Percentiles rank a stretch among this genome's conserved stretches.
Conservation (phyloP, 176 grass and related monocot species). For the Thinopyrum elongatum region DNA sequence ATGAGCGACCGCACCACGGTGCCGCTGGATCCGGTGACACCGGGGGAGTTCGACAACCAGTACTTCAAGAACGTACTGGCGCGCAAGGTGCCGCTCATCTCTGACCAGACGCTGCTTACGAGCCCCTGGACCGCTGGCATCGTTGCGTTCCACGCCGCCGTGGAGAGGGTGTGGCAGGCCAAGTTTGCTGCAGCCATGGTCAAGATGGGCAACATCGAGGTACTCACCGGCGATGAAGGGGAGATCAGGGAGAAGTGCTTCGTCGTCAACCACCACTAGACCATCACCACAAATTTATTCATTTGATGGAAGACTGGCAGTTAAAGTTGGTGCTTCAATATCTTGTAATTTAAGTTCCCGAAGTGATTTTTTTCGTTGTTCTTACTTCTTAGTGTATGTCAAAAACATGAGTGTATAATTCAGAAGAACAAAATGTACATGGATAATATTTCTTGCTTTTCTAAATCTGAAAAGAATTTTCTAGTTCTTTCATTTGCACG, state of each 20-base stretch:
- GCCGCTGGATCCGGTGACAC: conserved; percentile 15
- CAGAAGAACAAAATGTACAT: not conserved
- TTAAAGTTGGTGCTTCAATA: not conserved
- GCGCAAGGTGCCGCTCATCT: conserved; percentile 29
- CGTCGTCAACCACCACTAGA: conserved; percentile 20
- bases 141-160: not conserved
- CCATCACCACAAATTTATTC: not conserved
- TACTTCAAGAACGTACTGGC: conserved; percentile 59
- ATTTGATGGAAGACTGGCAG: not conserved
- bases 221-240: conserved; percentile 28
- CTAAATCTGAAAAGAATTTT: no score
- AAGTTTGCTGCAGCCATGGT: conserved; percentile 41
- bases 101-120: conserved; percentile 47
- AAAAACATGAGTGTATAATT: not conserved
- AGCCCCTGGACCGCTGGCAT: not conserved
- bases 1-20: conserved; percentile 14
- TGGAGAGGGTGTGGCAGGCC: not conserved
- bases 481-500: no score
- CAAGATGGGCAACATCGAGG: conserved; percentile 23
- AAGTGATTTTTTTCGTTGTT: not conserved
- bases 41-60: conserved; percentile 33
- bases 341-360: not conserved
- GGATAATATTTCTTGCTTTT: not conserved
- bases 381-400: not conserved
- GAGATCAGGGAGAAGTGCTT: conserved; percentile 45